Base-by-base conservation (phyloP, 306 rosid species). In the Oemleria cerasiformis region DNA sequence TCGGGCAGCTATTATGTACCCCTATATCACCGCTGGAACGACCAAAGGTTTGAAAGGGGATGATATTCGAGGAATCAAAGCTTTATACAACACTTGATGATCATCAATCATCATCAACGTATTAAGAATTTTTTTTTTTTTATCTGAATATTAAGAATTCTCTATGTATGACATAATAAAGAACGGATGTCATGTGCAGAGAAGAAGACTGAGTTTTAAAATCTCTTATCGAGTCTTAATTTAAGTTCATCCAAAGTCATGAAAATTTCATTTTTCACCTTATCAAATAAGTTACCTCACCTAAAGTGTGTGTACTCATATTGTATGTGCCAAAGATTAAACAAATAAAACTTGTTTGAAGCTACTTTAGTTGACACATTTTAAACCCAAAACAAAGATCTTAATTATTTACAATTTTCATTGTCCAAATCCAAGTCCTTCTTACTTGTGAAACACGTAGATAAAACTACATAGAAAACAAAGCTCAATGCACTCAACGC, bases 401-500 rank as follows among this genome's bases (percentile, higher is more conserved):
- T 81, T 30, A 30, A 1, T 59, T 58, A 88, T 77, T 77, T 77
- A 74, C 77, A 66, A 56, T 59, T 58, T 79, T 85, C 81, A 81
- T 56, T 45, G 15, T 70, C 74, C 65, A 70, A 41, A 45, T 78
- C 87, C 71, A 81, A 80, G 44, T 80, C 85, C 55, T 67, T 76
- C 68, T 48, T 83, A 15, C 55, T 69, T 25, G 60, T 81, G 82
- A 74, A 89, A 81, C 74, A 85, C 72, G 74, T 84, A 78, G 92
- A 87, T 74, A 86, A 79, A 8, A 91, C 56, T 44, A 61, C 73
- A 84, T 89, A 94, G 42, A 86, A 55, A 9, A 85, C 13, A 16
- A 89, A 83, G 81, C 95, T 86, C 64, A 84, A 51, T 13, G 74
- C 67, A 75, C 88, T 85, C 50, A 81, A 25, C 65, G 82, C 81